phyloP scores from a whole-genome alignment of 495 filamentous ascomycete species.

The Lepraria neglecta region DNA sequence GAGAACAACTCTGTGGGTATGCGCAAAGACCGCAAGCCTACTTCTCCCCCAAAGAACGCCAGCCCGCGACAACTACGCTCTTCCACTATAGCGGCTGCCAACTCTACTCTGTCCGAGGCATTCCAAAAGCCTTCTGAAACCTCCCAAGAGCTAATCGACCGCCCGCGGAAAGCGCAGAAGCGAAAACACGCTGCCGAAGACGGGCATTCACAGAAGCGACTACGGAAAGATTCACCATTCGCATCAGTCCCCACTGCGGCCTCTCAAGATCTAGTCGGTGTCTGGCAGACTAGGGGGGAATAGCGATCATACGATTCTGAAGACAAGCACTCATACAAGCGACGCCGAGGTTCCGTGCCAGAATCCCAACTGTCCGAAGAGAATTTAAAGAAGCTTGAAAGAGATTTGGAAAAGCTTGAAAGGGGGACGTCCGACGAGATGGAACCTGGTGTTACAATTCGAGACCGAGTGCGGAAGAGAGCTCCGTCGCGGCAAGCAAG shows the following conservation, averaged over 20 bases:
- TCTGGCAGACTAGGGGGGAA: slow-evolving; percentile 6
- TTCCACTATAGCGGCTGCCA: not conserved
- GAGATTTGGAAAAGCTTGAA: slow-evolving; percentile 16
- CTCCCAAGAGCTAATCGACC: not conserved
- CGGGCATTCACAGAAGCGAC: slow-evolving; percentile 13
- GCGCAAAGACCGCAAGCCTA: slow-evolving; percentile 4
- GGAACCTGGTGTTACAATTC: slow-evolving; percentile 2
- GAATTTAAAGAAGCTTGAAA: slow-evolving; percentile 11
- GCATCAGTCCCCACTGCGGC: not conserved
- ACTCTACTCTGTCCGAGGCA: not conserved
- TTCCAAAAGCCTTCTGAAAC: slow-evolving; percentile 7
- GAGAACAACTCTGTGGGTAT: not conserved
- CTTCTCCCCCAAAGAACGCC: not conserved
- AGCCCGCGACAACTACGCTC: slow-evolving; percentile 1
- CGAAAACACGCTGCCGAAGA: slow-evolving; percentile 12
- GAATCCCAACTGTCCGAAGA: slow-evolving; percentile 11
- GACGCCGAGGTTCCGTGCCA: not conserved
- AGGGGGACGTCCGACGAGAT: slow-evolving; percentile 7
- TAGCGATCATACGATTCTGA: slow-evolving; percentile 12
- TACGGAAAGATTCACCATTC: slow-evolving; percentile 11
- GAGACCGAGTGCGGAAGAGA: slow-evolving; percentile 12
- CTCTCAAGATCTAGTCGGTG: not conserved
- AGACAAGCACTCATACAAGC: slow-evolving; percentile 4
- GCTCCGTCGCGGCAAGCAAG: slow-evolving; percentile 17
- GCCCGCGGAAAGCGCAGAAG: slow-evolving; percentile 10